phyloP scores from a whole-genome alignment of 1,284 basidiomycete species.

The Trametes hirsuta region DNA sequence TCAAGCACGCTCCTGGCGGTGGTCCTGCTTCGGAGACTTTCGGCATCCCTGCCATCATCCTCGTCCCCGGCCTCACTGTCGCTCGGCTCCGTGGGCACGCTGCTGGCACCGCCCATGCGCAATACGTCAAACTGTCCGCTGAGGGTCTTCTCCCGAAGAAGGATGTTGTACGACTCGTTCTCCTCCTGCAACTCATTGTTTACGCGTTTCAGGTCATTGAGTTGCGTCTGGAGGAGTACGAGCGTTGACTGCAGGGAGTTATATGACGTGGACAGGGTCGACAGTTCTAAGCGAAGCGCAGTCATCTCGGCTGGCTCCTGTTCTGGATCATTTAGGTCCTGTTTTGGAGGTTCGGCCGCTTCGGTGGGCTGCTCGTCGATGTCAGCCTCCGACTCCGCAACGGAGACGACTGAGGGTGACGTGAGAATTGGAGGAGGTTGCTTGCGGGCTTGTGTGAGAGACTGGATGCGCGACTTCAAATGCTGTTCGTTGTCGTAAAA shows the following conservation, averaged over 20 bases:
- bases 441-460: slow-evolving; percentile 68
- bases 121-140: slow-evolving; percentile 82
- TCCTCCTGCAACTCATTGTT: slow-evolving; percentile 87
- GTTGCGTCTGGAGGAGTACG: slow-evolving; percentile 72
- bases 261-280: slow-evolving; percentile 81
- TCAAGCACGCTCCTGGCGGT: slow-evolving; percentile 53
- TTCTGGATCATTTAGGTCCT: slow-evolving; percentile 61
- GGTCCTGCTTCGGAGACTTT: slow-evolving; percentile 55
- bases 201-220: slow-evolving; percentile 78
- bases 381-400: slow-evolving; percentile 48
- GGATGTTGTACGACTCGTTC: slow-evolving; percentile 93
- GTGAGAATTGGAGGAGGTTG: slow-evolving; percentile 39
- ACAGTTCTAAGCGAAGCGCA: slow-evolving; percentile 74
- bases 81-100: slow-evolving; percentile 36
- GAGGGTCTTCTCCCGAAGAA: slow-evolving; percentile 86
- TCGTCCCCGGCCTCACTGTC: slow-evolving; percentile 57
- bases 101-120: slow-evolving; percentile 59
- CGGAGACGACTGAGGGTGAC: slow-evolving; percentile 37
- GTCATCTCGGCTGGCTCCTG: slow-evolving; percentile 84
- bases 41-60: slow-evolving; percentile 43
- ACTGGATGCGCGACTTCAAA: slow-evolving; percentile 84
- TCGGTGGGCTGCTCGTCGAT: slow-evolving; percentile 39
- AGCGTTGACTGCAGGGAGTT: slow-evolving; percentile 78
- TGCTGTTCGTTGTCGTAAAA: slow-evolving; percentile 89
- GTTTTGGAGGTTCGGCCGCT: slow-evolving; percentile 33